Conservation (phyloP, 1,139 yeast species). For the Pichia sp. region DNA sequence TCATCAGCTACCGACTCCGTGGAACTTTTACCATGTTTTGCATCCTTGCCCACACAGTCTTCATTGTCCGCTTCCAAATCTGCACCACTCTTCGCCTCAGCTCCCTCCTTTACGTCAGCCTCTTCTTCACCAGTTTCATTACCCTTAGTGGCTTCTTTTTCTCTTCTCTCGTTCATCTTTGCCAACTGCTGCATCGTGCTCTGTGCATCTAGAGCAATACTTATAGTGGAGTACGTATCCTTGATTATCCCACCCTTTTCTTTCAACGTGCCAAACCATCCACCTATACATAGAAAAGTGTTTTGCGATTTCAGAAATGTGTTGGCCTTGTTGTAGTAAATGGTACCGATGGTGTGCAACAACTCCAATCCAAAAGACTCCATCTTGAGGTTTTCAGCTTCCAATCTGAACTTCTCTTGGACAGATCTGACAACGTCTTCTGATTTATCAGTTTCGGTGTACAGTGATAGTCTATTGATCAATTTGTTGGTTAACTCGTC, state of each 20-base stretch:
- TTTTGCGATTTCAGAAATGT: slow-evolving; percentile 45
- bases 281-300: slow-evolving; percentile 72
- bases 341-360: slow-evolving; percentile 67
- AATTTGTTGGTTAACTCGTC: slow-evolving; percentile 60
- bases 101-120: slow-evolving; percentile 12
- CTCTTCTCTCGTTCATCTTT: slow-evolving; percentile 62
- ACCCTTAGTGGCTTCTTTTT: slow-evolving; percentile 33
- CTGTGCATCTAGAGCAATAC: slow-evolving; percentile 89
- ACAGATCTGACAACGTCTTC: slow-evolving; percentile 66
- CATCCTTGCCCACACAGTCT: neutral
- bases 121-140: slow-evolving; percentile 4
- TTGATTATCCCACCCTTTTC: slow-evolving; percentile 87
- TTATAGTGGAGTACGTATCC: slow-evolving; percentile 84
- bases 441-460: slow-evolving; percentile 79
- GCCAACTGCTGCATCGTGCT: slow-evolving; percentile 80
- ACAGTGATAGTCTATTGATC: slow-evolving; percentile 61
- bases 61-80: slow-evolving; percentile 41
- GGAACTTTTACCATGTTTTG: neutral
- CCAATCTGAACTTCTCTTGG: slow-evolving; percentile 64
- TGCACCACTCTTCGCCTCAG: slow-evolving; percentile 14
- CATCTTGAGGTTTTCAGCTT: slow-evolving; percentile 76
- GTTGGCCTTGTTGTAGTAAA: slow-evolving; percentile 58
- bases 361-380: slow-evolving; percentile 80
- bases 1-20: neutral
- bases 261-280: slow-evolving; percentile 76